Conservation (phyloP, 345 rosid genomes). For the Brassica incana region DNA sequence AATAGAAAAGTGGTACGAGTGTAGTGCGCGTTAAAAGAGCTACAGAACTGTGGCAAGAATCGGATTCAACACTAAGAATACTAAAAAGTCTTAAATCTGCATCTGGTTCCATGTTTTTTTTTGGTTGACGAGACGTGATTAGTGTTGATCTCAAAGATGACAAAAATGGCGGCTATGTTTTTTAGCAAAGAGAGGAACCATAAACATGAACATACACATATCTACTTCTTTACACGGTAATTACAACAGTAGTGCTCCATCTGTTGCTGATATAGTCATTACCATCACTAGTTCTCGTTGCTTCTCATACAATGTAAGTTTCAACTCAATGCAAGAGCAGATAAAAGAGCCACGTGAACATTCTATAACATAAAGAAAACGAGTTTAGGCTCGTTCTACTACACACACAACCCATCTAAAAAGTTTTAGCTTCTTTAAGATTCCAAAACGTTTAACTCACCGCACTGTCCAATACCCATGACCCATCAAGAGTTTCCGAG, state of each 20-base stretch:
- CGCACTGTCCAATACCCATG: no score
- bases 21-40: constrained; percentile 12
- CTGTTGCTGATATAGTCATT: neutral
- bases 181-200: constrained; percentile 24
- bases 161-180: constrained; percentile 30
- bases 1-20: constrained; percentile 7
- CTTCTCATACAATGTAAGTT: constrained; percentile 4
- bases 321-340: constrained; percentile 64
- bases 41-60: constrained; percentile 4
- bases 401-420: no score
- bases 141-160: neutral
- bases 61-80: constrained; percentile 29
- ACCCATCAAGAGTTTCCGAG: no score
- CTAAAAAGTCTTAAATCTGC: neutral
- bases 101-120: neutral
- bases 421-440: no score
- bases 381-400: constrained; percentile 2
- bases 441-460: no score
- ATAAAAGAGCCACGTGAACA: constrained; percentile 82
- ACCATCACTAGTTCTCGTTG: constrained; percentile 21
- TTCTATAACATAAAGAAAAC: constrained; percentile 47
- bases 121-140: no score
- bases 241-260: constrained; percentile 9
- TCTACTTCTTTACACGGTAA: neutral
- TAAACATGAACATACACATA: neutral